Evolutionary conservation across 2,329 filamentous ascomycete genomes (phyloP), one percentile per base, ranked within the genome.

Genomic region (Calonectria pseudoreteaudii): DNA sequence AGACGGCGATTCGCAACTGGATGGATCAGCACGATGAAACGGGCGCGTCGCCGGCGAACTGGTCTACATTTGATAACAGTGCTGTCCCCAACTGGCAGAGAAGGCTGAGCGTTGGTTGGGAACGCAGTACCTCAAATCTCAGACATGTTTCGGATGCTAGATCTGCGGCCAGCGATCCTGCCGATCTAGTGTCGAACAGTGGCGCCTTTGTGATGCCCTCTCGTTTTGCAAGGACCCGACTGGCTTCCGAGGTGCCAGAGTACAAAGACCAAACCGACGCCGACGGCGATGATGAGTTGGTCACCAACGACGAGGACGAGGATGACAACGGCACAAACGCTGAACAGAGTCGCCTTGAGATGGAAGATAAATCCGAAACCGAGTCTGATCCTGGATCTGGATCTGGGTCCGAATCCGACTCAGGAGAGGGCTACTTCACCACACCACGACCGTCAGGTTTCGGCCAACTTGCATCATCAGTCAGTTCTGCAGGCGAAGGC

Each of bases 261-360:
- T 86, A 88, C 66, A 89, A 89, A 76, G 89, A 90, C 56, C 92
- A 95, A 72, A 95, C 94, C 0, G 95, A 97, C 80, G 94, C 93
- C 9, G 95, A 98, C 81, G 95, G 95, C 0, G 96, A 98, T 80
- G 96, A 98, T 79, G 96, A 98, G 83, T 87, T 96, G n/a, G 90
- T 94, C 16, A 96, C 94, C 4, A 94, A 95, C 70, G 94, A 95
- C 70, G 94, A 96, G 71, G 91, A 92, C 38, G 90, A 93, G 52
- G 90, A 91, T 70, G 88, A 91, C 65, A 86, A 88, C 20, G 84
- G 81, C 18, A 86, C 86, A 77, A 86, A 89, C 77, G 82, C 81
- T n/a, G 82, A 80, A 23, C 81, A 85, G 71, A 83, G 82, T 66
- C 77, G 78, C 69, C 80, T 77, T n/a, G 77, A 78, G 20, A 79